phyloP scores from a whole-genome alignment of 108 stramenopile species.

The Nitzschia palea region DNA sequence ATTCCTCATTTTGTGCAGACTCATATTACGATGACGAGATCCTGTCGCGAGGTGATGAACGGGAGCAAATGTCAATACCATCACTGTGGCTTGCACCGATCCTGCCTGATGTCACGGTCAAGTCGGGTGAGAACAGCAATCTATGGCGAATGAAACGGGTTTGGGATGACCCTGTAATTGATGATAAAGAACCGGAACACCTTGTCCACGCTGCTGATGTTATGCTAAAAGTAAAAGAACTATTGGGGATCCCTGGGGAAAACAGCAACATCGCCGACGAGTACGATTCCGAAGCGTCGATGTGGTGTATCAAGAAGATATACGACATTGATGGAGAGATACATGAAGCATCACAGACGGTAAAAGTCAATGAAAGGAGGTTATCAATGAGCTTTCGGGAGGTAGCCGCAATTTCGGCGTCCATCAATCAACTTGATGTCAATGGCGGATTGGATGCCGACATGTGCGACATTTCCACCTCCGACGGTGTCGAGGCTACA shows the following conservation, averaged over 20 bases:
- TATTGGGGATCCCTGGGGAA: background rate
- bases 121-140: background rate
- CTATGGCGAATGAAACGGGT: slow-evolving; percentile 9
- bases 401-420: background rate
- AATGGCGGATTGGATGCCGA: too few species aligned
- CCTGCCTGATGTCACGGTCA: too few species aligned
- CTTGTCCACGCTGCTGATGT: background rate
- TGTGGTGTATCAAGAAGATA: slow-evolving; percentile 6
- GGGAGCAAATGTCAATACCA: background rate
- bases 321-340: slow-evolving; percentile 12
- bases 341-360: background rate
- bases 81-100: background rate
- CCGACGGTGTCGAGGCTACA: background rate
- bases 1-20: background rate
- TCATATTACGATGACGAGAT: background rate
- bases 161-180: background rate
- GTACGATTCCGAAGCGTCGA: background rate
- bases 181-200: background rate
- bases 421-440: too few species aligned
- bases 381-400: background rate
- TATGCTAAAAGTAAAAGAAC: background rate
- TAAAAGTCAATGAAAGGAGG: background rate
- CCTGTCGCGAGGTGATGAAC: background rate
- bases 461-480: background rate
- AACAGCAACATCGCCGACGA: background rate